These are phyloP conservation scores for Candolleomyces efflorescens DNA, from an alignment of 768 basidiomycete species.

Conservation along the genomic window DNA sequence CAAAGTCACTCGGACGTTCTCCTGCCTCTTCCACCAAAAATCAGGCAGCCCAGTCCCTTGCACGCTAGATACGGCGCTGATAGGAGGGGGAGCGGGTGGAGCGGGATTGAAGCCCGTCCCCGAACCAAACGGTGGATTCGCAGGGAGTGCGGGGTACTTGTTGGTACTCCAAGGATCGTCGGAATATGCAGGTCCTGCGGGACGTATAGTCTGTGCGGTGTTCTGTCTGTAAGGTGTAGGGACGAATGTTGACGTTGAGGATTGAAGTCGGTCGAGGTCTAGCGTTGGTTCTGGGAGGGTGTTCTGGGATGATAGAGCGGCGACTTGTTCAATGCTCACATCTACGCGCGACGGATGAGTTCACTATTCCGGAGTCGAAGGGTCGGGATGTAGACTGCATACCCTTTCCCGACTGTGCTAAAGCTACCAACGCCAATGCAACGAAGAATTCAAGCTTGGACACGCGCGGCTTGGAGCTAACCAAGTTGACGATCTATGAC, in stretches of 20 bases:
- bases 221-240: conserved; percentile 41
- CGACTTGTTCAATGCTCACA: conserved; percentile 77
- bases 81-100: conserved; percentile 18
- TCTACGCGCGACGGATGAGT: conserved; percentile 35
- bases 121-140: conserved; percentile 3
- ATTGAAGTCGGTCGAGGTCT: conserved; percentile 54
- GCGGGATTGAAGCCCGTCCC: background rate
- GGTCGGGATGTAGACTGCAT: conserved; percentile 8
- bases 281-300: conserved; percentile 72
- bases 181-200: conserved; percentile 49
- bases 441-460: conserved; percentile 91
- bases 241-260: conserved; percentile 48
- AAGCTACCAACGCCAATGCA: conserved; percentile 79
- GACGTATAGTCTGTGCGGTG: conserved; percentile 32
- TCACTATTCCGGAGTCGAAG: background rate
- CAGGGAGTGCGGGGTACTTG: conserved; percentile 21
- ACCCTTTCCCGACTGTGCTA: conserved; percentile 84
- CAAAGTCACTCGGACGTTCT: conserved; percentile 64
- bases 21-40: conserved; percentile 88
- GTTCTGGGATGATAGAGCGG: conserved; percentile 72
- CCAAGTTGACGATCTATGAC: conserved; percentile 81
- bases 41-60: conserved; percentile 68
- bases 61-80: conserved; percentile 53
- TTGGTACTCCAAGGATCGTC: conserved; percentile 67
- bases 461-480: conserved; percentile 74